Conservation (phyloP, 176 grass and related monocot genomes). For the Musa itinerans region DNA sequence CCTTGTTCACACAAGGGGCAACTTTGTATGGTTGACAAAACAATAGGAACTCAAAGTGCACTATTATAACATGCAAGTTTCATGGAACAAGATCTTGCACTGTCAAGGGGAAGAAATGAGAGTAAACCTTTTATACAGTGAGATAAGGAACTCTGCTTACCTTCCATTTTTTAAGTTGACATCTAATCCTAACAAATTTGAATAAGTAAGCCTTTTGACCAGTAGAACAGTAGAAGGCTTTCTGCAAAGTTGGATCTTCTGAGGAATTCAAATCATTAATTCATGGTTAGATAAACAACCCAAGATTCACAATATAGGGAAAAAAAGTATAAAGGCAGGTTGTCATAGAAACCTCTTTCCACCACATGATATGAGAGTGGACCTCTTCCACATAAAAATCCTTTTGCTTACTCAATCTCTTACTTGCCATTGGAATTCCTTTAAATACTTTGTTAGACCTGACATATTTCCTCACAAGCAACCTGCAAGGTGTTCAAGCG, state of each 20-base stretch:
- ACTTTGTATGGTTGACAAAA: no score
- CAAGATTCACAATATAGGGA: not conserved
- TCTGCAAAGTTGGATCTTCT: constrained; percentile 84
- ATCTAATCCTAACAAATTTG: constrained; percentile 89
- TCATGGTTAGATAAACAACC: constrained; percentile 2
- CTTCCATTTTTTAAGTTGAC: constrained; percentile 84
- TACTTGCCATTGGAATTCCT: constrained; percentile 29
- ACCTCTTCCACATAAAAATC: constrained; percentile 39
- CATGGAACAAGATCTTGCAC: not conserved
- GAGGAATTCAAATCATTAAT: constrained; percentile 24
- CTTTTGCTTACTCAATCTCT: constrained; percentile 42
- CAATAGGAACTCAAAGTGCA: no score
- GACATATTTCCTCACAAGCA: constrained; percentile 39
- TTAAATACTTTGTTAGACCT: constrained; percentile 38
- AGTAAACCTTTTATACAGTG: not conserved
- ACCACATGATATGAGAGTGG: constrained; percentile 69
- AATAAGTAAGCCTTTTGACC: constrained; percentile 67
- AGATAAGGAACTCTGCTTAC: constrained; percentile 15
- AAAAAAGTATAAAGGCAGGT: not conserved
- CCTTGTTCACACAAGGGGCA: no score
- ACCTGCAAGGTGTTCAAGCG: constrained; percentile 28
- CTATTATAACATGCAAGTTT: no score
- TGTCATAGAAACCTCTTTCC: constrained; percentile 66
- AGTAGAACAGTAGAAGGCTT: constrained; percentile 67
- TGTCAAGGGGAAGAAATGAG: not conserved